Conservation (phyloP, 371 early-diverging fungal species). For the Mucor racemosus region DNA sequence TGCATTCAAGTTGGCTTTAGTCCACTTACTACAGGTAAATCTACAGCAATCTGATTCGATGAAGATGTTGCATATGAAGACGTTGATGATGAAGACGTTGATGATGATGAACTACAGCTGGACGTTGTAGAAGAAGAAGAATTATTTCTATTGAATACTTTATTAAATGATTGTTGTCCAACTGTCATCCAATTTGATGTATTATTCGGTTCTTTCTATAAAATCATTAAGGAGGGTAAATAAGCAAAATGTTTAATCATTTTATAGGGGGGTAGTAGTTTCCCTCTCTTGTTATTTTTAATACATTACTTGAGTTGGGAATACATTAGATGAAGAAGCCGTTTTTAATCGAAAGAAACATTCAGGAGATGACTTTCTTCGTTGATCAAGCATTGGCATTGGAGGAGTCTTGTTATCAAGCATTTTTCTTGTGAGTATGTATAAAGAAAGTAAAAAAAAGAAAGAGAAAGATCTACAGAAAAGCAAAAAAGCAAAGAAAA, state of each 20-base stretch:
- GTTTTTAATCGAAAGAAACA: constrained; percentile 13
- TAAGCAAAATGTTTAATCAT: background rate
- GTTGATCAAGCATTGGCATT: constrained; percentile 7
- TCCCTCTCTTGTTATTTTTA: background rate
- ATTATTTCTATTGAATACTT: constrained; percentile 7
- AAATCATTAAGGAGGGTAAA: background rate
- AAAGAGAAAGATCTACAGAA: constrained; percentile 5
- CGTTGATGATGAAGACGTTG: background rate
- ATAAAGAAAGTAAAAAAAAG: background rate
- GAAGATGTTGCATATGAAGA: background rate
- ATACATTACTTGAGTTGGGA: constrained; percentile 10
- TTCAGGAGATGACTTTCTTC: constrained; percentile 23
- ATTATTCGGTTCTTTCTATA: background rate
- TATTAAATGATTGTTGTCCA: constrained; percentile 14
- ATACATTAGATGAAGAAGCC: constrained; percentile 8
- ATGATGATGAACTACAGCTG: too few species aligned
- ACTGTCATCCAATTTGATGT: constrained; percentile 7
- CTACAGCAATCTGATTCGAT: background rate
- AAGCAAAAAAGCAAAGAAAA: background rate
- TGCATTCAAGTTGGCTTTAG: background rate
- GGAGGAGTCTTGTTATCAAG: constrained; percentile 1
- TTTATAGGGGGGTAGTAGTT: background rate
- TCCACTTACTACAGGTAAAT: constrained; percentile 1
- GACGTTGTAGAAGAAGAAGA: background rate
- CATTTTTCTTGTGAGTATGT: background rate